These are phyloP conservation scores for Amoeboaphelidium occidentale DNA, from an alignment of 371 early-diverging fungal genomes.

Conservation along the genomic window DNA sequence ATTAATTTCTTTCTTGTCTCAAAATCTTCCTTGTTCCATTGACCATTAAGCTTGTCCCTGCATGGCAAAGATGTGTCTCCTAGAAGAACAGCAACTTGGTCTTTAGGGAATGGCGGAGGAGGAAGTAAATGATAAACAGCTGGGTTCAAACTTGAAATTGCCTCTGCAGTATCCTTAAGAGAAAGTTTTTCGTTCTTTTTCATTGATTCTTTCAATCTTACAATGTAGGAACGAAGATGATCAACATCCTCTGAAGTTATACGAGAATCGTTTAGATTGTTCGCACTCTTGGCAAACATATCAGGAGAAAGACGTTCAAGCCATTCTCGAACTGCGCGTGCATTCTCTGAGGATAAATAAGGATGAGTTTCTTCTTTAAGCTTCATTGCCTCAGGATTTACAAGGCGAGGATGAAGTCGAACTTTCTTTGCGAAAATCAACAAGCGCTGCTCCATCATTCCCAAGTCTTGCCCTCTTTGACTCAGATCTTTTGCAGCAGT, in stretches of 20 bases:
- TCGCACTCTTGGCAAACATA: too few species aligned
- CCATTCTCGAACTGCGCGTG: neutral
- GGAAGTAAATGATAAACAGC: neutral
- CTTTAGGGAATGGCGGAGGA: neutral
- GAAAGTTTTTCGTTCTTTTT: too few species aligned
- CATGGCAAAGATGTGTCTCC: slow-evolving; percentile 20
- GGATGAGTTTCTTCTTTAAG: neutral
- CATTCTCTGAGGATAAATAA: neutral
- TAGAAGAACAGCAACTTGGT: slow-evolving; percentile 11
- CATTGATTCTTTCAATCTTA: too few species aligned
- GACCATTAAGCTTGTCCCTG: slow-evolving; percentile 23
- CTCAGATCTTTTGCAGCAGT: slow-evolving; percentile 19
- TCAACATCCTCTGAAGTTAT: too few species aligned
- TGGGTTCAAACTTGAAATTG: neutral
- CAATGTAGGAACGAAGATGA: too few species aligned
- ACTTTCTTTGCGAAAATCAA: slow-evolving; percentile 9
- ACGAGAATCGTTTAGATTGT: too few species aligned
- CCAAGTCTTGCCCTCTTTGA: slow-evolving; percentile 29
- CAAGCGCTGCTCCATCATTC: slow-evolving; percentile 34
- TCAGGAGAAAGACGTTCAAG: neutral
- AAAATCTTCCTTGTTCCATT: slow-evolving; percentile 24
- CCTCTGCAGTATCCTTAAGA: neutral
- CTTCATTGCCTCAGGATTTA: too few species aligned
- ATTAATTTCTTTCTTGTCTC: slow-evolving; percentile 17
- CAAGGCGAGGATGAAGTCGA: neutral